Percentiles rank a stretch among this genome's conserved stretches.
Evolutionary conservation across 805 yeast genomes (phyloP).

Genomic region (Kazachstania kunashirensis): DNA sequence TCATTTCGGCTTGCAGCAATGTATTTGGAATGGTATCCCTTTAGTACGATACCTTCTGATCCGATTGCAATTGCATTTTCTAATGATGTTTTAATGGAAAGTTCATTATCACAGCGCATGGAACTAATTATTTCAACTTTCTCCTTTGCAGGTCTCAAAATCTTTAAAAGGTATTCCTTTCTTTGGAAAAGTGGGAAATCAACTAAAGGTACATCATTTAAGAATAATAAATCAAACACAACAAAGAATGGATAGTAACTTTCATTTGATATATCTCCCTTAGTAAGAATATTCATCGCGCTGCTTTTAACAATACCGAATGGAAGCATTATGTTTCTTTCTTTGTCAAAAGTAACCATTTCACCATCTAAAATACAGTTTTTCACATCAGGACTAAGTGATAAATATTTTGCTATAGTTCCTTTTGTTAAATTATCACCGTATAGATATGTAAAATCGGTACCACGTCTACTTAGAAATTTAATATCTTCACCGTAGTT

Average conservation of each 20-base stretch:
- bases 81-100: constrained; percentile 48
- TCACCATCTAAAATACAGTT: constrained; percentile 69
- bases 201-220: constrained; percentile 59
- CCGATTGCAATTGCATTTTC: constrained; percentile 47
- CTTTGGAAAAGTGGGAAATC: constrained; percentile 46
- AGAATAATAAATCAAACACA: constrained; percentile 61
- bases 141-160: constrained; percentile 34
- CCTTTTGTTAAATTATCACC: constrained; percentile 46
- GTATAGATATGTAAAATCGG: constrained; percentile 63
- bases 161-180: constrained; percentile 38
- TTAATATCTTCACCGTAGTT: constrained; percentile 32
- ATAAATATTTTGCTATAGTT: constrained; percentile 44
- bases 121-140: constrained; percentile 42
- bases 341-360: constrained; percentile 79
- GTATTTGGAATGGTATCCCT: constrained; percentile 51
- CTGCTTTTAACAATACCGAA: constrained; percentile 72
- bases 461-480: constrained; percentile 50
- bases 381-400: constrained; percentile 29
- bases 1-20: constrained; percentile 48
- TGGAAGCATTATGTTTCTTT: constrained; percentile 48
- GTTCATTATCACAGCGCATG: constrained; percentile 34
- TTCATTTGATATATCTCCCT: constrained; percentile 32
- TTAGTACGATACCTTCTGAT: constrained; percentile 78
- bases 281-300: constrained; percentile 45
- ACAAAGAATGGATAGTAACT: constrained; percentile 46